A percentile compares a stretch with the other conserved stretches of the same genome.
Conservation (phyloP, 495 filamentous ascomycete species). For the Hypoxylon fuscum region DNA sequence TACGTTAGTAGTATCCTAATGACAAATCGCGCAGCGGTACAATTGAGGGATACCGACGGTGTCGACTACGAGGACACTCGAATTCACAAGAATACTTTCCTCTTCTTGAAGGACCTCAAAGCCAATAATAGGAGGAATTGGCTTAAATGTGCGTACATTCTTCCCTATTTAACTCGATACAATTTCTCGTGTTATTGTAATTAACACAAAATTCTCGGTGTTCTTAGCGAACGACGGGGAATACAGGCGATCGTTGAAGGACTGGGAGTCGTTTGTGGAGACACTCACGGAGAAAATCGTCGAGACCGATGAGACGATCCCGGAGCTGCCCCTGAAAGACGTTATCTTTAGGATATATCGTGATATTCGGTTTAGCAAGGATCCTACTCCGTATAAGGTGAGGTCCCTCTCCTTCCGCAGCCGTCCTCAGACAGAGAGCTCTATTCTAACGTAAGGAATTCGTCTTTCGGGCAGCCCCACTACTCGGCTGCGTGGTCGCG, state of each 20-base stretch:
- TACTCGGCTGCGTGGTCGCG: slow-evolving; percentile 87
- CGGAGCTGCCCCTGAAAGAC: slow-evolving; percentile 83
- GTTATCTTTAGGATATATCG: slow-evolving; percentile 88
- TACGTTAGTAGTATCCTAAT: slow-evolving; percentile 9
- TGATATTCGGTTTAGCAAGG: slow-evolving; percentile 79
- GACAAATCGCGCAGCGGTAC: slow-evolving; percentile 1
- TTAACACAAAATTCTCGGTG: not conserved
- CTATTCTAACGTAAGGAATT: slow-evolving; percentile 2
- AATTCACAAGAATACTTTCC: slow-evolving; percentile 82
- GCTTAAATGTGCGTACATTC: slow-evolving; percentile 73
- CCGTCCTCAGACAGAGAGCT: not conserved
- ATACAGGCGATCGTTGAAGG: slow-evolving; percentile 76
- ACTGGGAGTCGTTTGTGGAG: slow-evolving; percentile 80
- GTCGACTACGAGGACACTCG: slow-evolving; percentile 72
- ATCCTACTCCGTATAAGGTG: slow-evolving; percentile 89
- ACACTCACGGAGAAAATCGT: slow-evolving; percentile 73
- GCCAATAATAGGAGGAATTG: slow-evolving; percentile 82
- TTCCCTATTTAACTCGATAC: not conserved
- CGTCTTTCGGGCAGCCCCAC: slow-evolving; percentile 65
- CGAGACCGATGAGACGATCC: slow-evolving; percentile 78
- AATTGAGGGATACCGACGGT: slow-evolving; percentile 71
- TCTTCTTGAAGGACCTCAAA: slow-evolving; percentile 78
- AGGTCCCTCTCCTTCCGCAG: not conserved
- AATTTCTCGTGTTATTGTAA: not conserved
- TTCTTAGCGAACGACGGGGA: slow-evolving; percentile 76